These are phyloP conservation scores for Lavandula angustifolia DNA, from an alignment of 257 asterid genomes.

Conservation along the genomic window DNA sequence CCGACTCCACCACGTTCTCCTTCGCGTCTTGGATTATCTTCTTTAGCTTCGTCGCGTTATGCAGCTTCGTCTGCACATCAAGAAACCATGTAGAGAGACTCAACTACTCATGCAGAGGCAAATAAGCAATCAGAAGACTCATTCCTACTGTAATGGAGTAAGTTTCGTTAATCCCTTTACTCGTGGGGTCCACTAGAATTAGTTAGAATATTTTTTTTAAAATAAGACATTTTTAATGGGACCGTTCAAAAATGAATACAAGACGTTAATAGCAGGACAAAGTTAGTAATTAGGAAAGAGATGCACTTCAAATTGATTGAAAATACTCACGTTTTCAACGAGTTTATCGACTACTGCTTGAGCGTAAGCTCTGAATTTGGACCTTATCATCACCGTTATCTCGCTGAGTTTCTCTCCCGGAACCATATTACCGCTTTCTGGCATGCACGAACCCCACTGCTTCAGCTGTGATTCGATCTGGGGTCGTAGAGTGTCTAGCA, in stretches of 20 bases:
- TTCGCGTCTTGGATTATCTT: slow-evolving; percentile 82
- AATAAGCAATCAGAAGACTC: too few relatives aligned
- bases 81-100: too few relatives aligned
- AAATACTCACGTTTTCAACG: slow-evolving; percentile 69
- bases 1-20: slow-evolving; percentile 74
- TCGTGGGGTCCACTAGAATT: too few relatives aligned
- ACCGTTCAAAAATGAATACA: too few relatives aligned
- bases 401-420: slow-evolving; percentile 84
- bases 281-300: too few relatives aligned
- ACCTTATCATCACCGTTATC: slow-evolving; percentile 81
- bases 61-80: slow-evolving; percentile 69
- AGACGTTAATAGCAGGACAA: too few relatives aligned
- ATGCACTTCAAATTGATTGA: not conserved
- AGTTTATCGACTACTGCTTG: slow-evolving; percentile 84
- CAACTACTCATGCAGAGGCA: too few relatives aligned
- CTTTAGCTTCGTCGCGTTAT: slow-evolving; percentile 74
- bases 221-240: too few relatives aligned
- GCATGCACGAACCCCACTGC: slow-evolving; percentile 80
- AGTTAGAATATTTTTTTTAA: too few relatives aligned
- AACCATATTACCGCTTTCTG: slow-evolving; percentile 56
- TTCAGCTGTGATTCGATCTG: slow-evolving; percentile 71
- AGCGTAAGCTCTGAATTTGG: slow-evolving; percentile 78
- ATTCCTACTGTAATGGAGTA: too few relatives aligned
- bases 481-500: slow-evolving; percentile 77
- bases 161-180: too few relatives aligned